Base-by-base conservation (phyloP, 2,329 filamentous ascomycete species). In the Huntiella abstrusa region DNA sequence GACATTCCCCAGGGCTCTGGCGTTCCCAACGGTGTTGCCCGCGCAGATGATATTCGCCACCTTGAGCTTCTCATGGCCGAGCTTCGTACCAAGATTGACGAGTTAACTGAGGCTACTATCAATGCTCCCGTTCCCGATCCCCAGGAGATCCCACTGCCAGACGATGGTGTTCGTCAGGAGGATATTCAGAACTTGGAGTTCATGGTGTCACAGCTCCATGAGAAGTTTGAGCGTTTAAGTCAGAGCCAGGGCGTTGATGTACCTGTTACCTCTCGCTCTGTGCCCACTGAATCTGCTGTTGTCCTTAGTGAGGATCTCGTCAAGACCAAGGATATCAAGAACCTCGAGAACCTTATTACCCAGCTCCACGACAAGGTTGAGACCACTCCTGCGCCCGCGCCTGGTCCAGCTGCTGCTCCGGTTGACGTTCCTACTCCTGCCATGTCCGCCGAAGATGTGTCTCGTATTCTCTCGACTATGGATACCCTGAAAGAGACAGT, bases 361-460 rank as follows among this genome's bases (percentile, higher is more conserved):
- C 79, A 94, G 55, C 70, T 96, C 7, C 75, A 83, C 33, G 76
- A 77, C 59, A 94, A 94, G 64, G 73, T 95, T 19, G 86, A 95
- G 53, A 37, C 48, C 16, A 22, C 40, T 12, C 40, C 41, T 28
- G 17, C 46, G 5, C 40, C 33, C 8, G 22, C 32, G 71, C 77
- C 4, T 73, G 88, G 54, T 54, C 59, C 7, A 54, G 10, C 15
- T 6, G 13, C 33, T 8, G 32, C 13, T n/a, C 41, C 17, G 15
- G n/a, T 10, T 19, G 41, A 33, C n/a, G 32, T 43, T 12, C 22
- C 22, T 28, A 54, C 50, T 71, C 45, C 57, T 68, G 55, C 61
- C 64, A 53, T 48, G 59, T 55, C 43, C 45, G 58, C 33, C n/a
- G 36, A 12, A 33, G 19, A 44, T 41, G 15, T 15, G 10, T 4